phyloP scores from a whole-genome alignment of 2,329 filamentous ascomycete genomes.

The Aspergillus udagawae region DNA sequence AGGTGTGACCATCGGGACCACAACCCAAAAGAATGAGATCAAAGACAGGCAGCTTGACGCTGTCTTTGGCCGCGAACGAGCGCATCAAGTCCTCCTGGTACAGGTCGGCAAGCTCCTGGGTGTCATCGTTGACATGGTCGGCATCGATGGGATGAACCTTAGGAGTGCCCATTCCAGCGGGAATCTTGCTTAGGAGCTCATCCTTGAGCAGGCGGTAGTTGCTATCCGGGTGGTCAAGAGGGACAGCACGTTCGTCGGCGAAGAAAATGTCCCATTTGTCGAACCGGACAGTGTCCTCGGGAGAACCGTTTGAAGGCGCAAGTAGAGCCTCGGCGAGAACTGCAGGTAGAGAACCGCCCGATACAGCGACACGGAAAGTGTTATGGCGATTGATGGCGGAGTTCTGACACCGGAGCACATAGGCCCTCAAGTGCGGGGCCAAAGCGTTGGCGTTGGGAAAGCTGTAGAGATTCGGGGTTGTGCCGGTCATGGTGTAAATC shows the following conservation, averaged over 20 bases:
- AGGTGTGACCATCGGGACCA: constrained; percentile 95
- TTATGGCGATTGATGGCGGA: constrained; percentile 74
- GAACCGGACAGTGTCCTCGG: constrained; percentile 67
- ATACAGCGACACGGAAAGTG: constrained; percentile 86
- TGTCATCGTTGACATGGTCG: constrained; percentile 64
- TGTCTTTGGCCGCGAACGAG: constrained; percentile 87
- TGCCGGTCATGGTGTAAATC: constrained; percentile 33
- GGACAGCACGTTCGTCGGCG: constrained; percentile 92
- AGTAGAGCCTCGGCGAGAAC: constrained; percentile 83
- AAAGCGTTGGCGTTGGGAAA: constrained; percentile 69
- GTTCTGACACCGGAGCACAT: constrained; percentile 77
- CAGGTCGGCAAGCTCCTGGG: constrained; percentile 86
- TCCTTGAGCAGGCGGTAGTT: constrained; percentile 87
- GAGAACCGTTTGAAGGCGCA: constrained; percentile 45
- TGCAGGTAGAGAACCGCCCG: constrained; percentile 87
- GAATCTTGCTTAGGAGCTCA: constrained; percentile 86
- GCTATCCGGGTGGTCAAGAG: constrained; percentile 86
- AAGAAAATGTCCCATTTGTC: constrained; percentile 97
- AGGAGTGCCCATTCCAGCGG: constrained; percentile 61
- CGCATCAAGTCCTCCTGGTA: constrained; percentile 86
- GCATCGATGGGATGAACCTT: constrained; percentile 75
- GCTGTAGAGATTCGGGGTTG: constrained; percentile 65
- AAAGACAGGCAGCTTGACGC: constrained; percentile 90
- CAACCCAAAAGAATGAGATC: constrained; percentile 90
- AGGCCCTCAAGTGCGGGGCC: constrained; percentile 72